A percentile compares a stretch with the other conserved stretches of the same genome.
phyloP scores from a whole-genome alignment of 148 eudicot species.

The Nyssa sinensis region DNA sequence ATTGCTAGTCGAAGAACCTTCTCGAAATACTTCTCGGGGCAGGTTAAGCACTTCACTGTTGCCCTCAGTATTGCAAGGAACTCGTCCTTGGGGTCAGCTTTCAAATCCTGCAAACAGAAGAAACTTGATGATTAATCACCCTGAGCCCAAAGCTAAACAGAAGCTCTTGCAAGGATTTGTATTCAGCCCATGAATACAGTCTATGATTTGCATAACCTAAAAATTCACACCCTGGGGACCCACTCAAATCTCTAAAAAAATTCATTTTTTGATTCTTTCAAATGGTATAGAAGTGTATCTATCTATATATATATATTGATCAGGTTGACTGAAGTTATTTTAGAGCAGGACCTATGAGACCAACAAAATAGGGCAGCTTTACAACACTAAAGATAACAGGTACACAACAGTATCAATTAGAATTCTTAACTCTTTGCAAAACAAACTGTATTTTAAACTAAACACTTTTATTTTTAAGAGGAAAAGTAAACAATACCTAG shows the following conservation, averaged over 20 bases:
- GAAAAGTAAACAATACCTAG: too few relatives aligned
- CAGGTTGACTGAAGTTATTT: too few relatives aligned
- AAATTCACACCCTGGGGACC: not conserved
- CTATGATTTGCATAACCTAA: not conserved
- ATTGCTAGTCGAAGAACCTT: slow-evolving; percentile 34
- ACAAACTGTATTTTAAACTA: too few relatives aligned
- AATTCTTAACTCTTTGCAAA: too few relatives aligned
- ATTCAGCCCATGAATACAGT: not conserved
- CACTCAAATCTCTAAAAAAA: not conserved
- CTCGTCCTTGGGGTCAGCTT: slow-evolving; percentile 34
- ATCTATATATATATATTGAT: too few relatives aligned
- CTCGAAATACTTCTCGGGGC: slow-evolving; percentile 47
- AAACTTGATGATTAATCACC: not conserved
- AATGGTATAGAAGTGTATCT: not conserved
- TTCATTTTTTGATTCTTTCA: not conserved
- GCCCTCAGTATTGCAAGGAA: slow-evolving; percentile 40
- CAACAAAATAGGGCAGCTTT: too few relatives aligned
- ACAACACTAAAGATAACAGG: too few relatives aligned
- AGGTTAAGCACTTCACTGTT: slow-evolving; percentile 41
- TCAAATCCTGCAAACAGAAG: slow-evolving; percentile 31
- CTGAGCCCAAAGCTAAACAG: not conserved
- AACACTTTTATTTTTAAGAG: too few relatives aligned
- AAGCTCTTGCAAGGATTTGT: not conserved
- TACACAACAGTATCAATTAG: too few relatives aligned
- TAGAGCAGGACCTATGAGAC: too few relatives aligned